phyloP scores from a whole-genome alignment of 768 basidiomycete genomes.

The Trichaptum fuscoviolaceum region DNA sequence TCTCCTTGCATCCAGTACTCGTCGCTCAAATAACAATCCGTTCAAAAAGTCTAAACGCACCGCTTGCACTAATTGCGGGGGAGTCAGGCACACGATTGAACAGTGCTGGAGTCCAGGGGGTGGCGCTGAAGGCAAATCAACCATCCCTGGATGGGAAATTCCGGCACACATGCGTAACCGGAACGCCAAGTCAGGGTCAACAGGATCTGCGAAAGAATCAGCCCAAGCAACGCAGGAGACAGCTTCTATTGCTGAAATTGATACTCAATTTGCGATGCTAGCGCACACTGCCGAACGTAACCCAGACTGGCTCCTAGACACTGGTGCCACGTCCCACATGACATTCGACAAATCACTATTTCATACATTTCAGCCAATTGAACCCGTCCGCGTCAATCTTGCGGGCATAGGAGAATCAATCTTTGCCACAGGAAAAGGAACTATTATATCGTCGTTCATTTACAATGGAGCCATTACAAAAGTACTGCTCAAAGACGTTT shows the following conservation, averaged over 20 bases:
- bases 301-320: slow-evolving; percentile 11
- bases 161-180: not conserved
- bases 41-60: not conserved
- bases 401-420: slow-evolving; percentile 15
- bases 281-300: not conserved
- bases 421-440: slow-evolving; percentile 19
- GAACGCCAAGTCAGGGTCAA: not conserved
- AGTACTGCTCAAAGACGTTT: slow-evolving; percentile 18
- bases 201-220: not conserved
- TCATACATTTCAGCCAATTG: slow-evolving; percentile 10
- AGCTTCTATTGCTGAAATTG: not conserved
- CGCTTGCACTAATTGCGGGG: not conserved
- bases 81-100: not conserved
- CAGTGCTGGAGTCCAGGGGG: not conserved
- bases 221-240: not conserved
- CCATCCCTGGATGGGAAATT: not conserved
- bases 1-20: not conserved
- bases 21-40: not conserved
- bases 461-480: slow-evolving; percentile 11
- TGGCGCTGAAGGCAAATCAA: not conserved
- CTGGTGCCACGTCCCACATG: slow-evolving; percentile 23
- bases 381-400: slow-evolving; percentile 6
- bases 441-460: slow-evolving; percentile 11
- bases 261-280: not conserved
- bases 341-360: slow-evolving; percentile 18